Evolutionary conservation across 768 basidiomycete species (phyloP).

Genomic region (Macrocybe gigantea): DNA sequence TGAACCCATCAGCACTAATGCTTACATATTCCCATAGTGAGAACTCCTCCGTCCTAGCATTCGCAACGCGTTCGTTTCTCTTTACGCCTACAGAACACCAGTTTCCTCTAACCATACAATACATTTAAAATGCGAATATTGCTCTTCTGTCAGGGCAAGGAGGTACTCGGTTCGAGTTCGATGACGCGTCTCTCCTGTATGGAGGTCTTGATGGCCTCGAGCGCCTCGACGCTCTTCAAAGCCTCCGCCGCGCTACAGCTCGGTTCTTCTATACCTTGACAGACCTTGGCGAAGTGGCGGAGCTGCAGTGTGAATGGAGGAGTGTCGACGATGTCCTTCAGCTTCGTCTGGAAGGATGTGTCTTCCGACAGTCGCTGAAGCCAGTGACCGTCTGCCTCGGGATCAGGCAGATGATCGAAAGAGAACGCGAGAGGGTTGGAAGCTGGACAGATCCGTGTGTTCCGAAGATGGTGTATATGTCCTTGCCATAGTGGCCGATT

Average conservation of each 20-base stretch:
- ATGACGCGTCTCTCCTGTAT: background rate
- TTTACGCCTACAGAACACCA: too few relatives aligned
- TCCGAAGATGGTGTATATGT: conserved; percentile 6
- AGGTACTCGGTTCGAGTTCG: background rate
- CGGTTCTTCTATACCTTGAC: conserved; percentile 3
- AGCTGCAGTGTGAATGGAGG: conserved; percentile 6
- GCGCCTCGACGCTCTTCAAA: conserved; percentile 1
- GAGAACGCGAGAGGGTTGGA: background rate
- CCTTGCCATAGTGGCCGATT: conserved; percentile 1
- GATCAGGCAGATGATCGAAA: conserved; percentile 2
- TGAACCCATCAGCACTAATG: too few relatives aligned
- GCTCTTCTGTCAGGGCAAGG: too few relatives aligned
- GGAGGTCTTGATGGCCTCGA: conserved; percentile 2
- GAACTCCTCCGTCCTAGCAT: too few relatives aligned
- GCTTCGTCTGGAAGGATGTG: background rate
- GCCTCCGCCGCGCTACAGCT: conserved; percentile 4
- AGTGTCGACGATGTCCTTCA: background rate
- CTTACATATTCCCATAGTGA: too few relatives aligned
- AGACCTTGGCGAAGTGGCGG: conserved; percentile 1
- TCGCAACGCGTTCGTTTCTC: too few relatives aligned
- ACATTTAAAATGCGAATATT: too few relatives aligned
- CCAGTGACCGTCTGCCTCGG: background rate
- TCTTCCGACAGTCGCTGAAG: conserved; percentile 1
- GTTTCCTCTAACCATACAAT: too few relatives aligned
- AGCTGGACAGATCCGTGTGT: conserved; percentile 2